Evolutionary conservation across 2,329 filamentous ascomycete species (phyloP).

Genomic region (Fusarium staphyleae): DNA sequence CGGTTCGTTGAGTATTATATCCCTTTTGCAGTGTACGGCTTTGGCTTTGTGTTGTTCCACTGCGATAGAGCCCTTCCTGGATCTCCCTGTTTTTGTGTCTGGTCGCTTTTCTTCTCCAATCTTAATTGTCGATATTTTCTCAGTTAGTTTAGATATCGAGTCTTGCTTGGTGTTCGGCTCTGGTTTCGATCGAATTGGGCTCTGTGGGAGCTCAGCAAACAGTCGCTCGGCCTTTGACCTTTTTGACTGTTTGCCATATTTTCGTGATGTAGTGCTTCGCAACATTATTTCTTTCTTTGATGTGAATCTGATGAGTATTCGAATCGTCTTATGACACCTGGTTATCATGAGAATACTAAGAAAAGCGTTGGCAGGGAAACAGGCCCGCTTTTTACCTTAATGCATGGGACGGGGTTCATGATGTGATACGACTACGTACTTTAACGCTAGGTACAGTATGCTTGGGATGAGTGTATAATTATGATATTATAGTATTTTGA

Average conservation of each 20-base stretch:
- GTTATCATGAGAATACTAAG: conserved; percentile 2
- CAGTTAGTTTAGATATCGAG: conserved; percentile 45
- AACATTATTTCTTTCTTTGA: conserved; percentile 51
- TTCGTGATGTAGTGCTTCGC: conserved; percentile 52
- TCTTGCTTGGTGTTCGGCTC: conserved; percentile 28
- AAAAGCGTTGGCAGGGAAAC: conserved; percentile 40
- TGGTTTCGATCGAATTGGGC: conserved; percentile 51
- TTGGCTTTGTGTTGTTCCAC: conserved; percentile 22
- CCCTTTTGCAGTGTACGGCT: conserved; percentile 4
- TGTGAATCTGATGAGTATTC: neutral
- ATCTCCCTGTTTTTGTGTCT: conserved; percentile 26
- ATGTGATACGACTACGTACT: neutral
- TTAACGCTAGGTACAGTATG: too few species aligned
- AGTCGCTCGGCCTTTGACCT: conserved; percentile 56
- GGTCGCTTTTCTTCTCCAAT: conserved; percentile 34
- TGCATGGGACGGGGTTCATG: too few species aligned
- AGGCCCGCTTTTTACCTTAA: neutral
- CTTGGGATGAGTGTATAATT: too few species aligned
- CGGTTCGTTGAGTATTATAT: neutral
- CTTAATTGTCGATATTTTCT: conserved; percentile 45
- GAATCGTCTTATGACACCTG: neutral
- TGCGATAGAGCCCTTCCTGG: conserved; percentile 6
- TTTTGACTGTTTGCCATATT: conserved; percentile 60
- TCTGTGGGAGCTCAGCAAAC: conserved; percentile 60
- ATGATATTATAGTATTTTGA: too few species aligned